Conservation (phyloP, 2,329 filamentous ascomycete species). For the Juglanconis oblonga region DNA sequence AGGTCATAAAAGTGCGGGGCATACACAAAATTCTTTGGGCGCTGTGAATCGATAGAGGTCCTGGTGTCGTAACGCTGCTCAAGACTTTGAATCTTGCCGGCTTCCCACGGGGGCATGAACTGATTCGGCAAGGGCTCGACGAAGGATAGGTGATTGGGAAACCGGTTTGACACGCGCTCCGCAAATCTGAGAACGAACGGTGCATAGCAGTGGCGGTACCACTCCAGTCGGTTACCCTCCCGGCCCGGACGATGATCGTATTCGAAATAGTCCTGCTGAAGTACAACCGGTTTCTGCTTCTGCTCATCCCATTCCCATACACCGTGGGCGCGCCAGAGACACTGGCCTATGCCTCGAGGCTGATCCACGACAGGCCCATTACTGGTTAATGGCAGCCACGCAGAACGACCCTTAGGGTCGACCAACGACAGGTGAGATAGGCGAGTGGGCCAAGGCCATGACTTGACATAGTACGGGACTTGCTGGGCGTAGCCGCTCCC, state of each 20-base stretch:
- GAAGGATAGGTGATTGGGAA: constrained; percentile 31
- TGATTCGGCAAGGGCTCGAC: constrained; percentile 41
- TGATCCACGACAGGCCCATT: constrained; percentile 19
- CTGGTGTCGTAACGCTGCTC: constrained; percentile 24
- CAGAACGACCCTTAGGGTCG: constrained; percentile 35
- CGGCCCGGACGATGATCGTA: constrained; percentile 35
- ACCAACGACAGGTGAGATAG: constrained; percentile 32
- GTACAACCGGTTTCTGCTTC: constrained; percentile 26
- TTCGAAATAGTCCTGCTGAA: constrained; percentile 34
- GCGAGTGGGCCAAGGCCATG: constrained; percentile 39
- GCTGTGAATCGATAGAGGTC: constrained; percentile 26
- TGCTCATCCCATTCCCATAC: constrained; percentile 35
- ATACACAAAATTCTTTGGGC: constrained; percentile 35
- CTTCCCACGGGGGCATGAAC: constrained; percentile 36
- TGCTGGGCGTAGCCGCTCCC: constrained; percentile 37
- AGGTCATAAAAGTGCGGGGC: constrained; percentile 42
- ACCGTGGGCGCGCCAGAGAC: constrained; percentile 38
- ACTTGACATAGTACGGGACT: constrained; percentile 37
- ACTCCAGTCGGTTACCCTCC: constrained; percentile 34
- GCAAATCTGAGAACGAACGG: constrained; percentile 37
- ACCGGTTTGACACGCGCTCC: constrained; percentile 30
- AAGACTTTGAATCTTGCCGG: constrained; percentile 19
- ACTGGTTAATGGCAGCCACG: constrained; percentile 27
- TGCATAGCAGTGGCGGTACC: constrained; percentile 40
- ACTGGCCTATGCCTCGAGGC: constrained; percentile 29